These are phyloP conservation scores for Fusarium haematococcum DNA, from an alignment of 2,329 filamentous ascomycete genomes.

Conservation along the genomic window DNA sequence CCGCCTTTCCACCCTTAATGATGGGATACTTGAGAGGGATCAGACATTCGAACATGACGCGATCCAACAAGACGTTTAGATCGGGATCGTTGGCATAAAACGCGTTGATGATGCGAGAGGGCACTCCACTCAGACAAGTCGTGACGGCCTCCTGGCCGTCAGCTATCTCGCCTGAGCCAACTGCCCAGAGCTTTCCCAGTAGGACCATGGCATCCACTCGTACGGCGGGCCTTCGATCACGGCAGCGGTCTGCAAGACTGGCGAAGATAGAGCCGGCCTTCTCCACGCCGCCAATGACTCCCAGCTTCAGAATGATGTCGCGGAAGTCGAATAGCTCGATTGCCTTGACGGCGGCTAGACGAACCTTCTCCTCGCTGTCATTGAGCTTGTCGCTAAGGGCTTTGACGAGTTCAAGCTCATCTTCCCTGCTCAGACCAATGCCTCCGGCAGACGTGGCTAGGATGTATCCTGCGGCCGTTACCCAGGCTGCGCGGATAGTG, in stretches of 20 bases:
- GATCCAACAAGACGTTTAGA: constrained; percentile 85
- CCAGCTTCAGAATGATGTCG: constrained; percentile 85
- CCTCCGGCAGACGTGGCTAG: constrained; percentile 91
- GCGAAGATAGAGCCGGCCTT: constrained; percentile 83
- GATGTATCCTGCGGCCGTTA: constrained; percentile 84
- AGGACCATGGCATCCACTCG: constrained; percentile 89
- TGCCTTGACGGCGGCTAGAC: constrained; percentile 87
- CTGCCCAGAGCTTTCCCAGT: constrained; percentile 91
- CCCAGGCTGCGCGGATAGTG: constrained; percentile 87
- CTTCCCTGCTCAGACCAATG: constrained; percentile 85
- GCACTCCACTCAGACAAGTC: constrained; percentile 82
- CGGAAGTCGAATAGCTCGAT: constrained; percentile 84
- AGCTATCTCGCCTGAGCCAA: constrained; percentile 87
- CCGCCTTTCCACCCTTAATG: constrained; percentile 64
- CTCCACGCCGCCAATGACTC: constrained; percentile 77
- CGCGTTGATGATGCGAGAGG: constrained; percentile 85
- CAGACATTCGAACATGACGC: constrained; percentile 86
- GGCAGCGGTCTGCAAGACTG: constrained; percentile 87
- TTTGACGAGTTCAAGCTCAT: constrained; percentile 80
- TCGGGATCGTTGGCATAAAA: constrained; percentile 92
- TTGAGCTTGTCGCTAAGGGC: constrained; percentile 83
- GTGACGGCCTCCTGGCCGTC: constrained; percentile 82
- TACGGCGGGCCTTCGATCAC: constrained; percentile 85
- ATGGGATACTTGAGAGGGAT: constrained; percentile 91
- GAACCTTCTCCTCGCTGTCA: constrained; percentile 91